Evolutionary conservation across 2,329 filamentous ascomycete genomes (phyloP).

Genomic region (Trichoderma gracile): DNA sequence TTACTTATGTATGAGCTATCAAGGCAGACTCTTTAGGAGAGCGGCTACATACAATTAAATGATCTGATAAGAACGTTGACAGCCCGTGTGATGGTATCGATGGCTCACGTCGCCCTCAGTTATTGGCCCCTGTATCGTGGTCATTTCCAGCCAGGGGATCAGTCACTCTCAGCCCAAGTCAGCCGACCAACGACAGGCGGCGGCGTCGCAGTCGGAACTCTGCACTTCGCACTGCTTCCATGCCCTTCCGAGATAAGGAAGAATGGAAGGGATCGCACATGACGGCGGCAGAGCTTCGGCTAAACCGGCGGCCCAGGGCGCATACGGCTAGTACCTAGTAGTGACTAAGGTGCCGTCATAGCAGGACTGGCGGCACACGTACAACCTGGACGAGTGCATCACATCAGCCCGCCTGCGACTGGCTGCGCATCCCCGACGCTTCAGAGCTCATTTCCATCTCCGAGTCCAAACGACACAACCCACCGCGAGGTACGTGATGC

Average conservation of each 20-base stretch:
- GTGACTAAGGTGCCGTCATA: constrained; percentile 25
- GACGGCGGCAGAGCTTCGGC: constrained; percentile 23
- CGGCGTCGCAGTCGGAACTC: no score
- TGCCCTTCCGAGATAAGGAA: constrained; percentile 5
- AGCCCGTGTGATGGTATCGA: neutral
- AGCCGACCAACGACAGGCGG: neutral
- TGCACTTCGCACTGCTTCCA: neutral
- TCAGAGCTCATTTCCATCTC: neutral
- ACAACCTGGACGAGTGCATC: constrained; percentile 20
- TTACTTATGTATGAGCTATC: no score
- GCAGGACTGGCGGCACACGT: constrained; percentile 13
- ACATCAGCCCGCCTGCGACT: constrained; percentile 24
- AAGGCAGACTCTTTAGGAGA: no score
- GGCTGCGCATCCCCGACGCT: constrained; percentile 24
- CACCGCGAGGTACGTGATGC: constrained; percentile 3
- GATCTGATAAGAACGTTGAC: neutral
- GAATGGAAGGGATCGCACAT: constrained; percentile 13
- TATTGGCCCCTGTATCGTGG: neutral
- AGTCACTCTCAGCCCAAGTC: neutral
- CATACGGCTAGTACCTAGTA: neutral
- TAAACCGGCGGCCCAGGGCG: neutral
- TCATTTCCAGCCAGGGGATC: neutral
- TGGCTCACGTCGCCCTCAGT: constrained; percentile 2
- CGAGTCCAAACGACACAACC: neutral
- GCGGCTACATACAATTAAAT: neutral